Conservation (phyloP, 208 protist species). For the Acanthamoeba royreba region DNA sequence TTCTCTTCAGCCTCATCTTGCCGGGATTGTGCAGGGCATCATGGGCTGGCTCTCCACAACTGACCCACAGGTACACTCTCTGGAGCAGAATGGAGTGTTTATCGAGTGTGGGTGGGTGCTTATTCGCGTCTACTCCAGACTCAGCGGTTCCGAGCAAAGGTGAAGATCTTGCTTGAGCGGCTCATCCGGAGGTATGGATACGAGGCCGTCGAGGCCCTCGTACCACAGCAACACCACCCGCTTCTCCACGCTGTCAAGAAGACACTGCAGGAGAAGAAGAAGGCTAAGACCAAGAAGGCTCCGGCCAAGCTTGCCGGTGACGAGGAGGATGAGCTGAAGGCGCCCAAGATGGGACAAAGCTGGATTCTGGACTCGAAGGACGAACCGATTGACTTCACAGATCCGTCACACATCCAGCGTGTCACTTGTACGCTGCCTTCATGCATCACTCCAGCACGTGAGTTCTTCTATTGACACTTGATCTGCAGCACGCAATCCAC, state of each 20-base stretch:
- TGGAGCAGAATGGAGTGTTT: conserved; percentile 6
- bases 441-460: too few relatives aligned
- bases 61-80: background rate
- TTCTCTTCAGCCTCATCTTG: background rate
- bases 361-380: background rate
- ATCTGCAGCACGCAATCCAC: background rate
- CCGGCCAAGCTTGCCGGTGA: background rate
- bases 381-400: background rate
- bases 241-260: background rate
- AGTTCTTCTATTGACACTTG: too few relatives aligned
- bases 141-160: conserved; percentile 48
- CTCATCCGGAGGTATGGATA: conserved; percentile 53
- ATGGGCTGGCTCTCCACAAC: background rate
- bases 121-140: background rate
- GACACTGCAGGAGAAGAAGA: background rate
- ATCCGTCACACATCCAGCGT: background rate
- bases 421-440: background rate
- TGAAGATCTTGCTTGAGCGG: conserved; percentile 56
- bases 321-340: background rate
- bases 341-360: background rate
- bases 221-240: background rate
- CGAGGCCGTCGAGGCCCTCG: background rate
- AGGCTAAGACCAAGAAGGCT: background rate
- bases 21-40: background rate
- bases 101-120: conserved; percentile 36